Base-by-base conservation (phyloP, 1,284 basidiomycete species). In the Fomitopsis pinicola region DNA sequence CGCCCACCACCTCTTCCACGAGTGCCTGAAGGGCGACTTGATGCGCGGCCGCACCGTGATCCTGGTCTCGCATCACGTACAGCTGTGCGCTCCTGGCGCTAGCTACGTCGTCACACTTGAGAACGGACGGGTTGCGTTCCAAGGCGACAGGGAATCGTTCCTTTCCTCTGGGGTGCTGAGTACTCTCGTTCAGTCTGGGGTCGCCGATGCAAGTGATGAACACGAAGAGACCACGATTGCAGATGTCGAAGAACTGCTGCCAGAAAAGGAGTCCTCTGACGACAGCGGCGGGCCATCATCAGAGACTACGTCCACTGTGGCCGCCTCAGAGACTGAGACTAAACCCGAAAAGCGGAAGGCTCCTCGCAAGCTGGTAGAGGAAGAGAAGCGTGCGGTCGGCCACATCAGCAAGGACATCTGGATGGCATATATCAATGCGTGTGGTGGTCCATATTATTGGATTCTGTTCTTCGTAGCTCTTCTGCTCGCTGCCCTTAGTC, bases 41-140 rank as follows among this genome's bases (percentile, higher is more conserved):
- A 85, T 94, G 78, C 76, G 80, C 54, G 87, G 85, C 10, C 82
- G 95, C 38, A 97, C 95, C 0, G 76, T 95, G 61, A 84, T 97
- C 57, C 81, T 97, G 14, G 94, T 97, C 38, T 95, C 94, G 14
- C 95, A 97, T 71, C 94, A 96, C 66, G 87, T 93, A n/a, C 87
- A 92, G 70, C 77, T 94, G 1, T 91, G 88, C 67, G 80, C 82
- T 1, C 81, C 87, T 0, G 89, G 86, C 26, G 89, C 91, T 2
- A 78, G 73, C 58, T 91, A 89, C 69, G 77, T 95, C 63, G 87
- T 96, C 40, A 87, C 91, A 15, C 82, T 97, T 44, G 94, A 96
- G 67, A 95, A 96, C 67, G 91, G 95, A 17, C 84, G 86, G n/a
- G 82, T 95, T 33, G 78, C 84, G 58, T 96, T 88, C 74, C 78